These are phyloP conservation scores for Medicago arabica DNA, from an alignment of 306 rosid genomes.

Conservation along the genomic window DNA sequence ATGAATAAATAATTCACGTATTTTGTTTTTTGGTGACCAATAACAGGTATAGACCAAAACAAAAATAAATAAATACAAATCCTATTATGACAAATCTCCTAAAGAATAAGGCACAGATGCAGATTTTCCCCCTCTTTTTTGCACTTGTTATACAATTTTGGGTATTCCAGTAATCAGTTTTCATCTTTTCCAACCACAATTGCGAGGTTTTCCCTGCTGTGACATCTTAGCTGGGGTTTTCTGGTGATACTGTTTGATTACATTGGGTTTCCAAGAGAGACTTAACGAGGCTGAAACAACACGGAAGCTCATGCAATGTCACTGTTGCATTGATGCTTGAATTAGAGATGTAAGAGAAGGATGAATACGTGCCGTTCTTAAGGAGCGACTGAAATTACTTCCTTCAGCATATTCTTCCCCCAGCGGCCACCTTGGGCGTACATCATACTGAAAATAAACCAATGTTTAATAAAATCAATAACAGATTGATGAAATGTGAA, in stretches of 20 bases:
- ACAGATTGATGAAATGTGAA: neutral
- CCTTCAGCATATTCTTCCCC: conserved; percentile 90
- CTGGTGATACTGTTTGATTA: conserved; percentile 16
- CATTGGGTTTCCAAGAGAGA: conserved; percentile 2
- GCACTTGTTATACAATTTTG: neutral
- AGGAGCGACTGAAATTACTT: conserved; percentile 81
- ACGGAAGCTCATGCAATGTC: conserved; percentile 45
- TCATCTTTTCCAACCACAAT: conserved; percentile 20
- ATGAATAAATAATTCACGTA: too few species aligned
- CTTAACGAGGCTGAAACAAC: conserved; percentile 21
- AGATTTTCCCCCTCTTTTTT: neutral
- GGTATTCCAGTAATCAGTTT: conserved; percentile 5
- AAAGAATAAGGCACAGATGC: conserved; percentile 5
- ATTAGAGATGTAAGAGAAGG: conserved; percentile 88
- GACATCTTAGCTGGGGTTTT: conserved; percentile 3
- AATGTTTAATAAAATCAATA: conserved; percentile 5
- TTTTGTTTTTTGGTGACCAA: neutral
- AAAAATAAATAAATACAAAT: conserved; percentile 14
- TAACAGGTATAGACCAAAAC: neutral
- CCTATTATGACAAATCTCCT: conserved; percentile 12
- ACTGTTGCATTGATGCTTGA: conserved; percentile 71
- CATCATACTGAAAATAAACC: conserved; percentile 61
- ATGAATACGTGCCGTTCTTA: conserved; percentile 82
- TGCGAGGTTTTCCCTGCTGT: conserved; percentile 5
- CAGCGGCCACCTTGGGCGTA: conserved; percentile 95